Evolutionary conservation across 371 early-diverging fungal genomes (phyloP).

Genomic region (Funneliformis caledonium): DNA sequence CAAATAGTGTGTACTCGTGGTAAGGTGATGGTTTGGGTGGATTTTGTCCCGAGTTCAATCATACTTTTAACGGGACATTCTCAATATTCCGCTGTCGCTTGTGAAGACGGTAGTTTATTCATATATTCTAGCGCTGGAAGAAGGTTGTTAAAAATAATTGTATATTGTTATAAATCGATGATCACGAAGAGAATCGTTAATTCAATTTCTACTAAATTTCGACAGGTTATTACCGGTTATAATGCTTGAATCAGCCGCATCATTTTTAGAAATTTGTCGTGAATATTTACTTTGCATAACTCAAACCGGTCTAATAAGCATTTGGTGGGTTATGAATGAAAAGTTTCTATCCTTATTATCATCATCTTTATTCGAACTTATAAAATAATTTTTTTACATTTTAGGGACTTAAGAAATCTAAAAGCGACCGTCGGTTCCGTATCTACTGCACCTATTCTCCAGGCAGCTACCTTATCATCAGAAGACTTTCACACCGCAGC

Average conservation of each 20-base stretch:
- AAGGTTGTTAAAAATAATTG: slow-evolving; percentile 51
- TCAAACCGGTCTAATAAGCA: slow-evolving; percentile 62
- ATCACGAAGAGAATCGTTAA: not conserved
- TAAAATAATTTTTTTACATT: not conserved
- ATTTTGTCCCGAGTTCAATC: slow-evolving; percentile 63
- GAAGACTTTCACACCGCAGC: slow-evolving; percentile 51
- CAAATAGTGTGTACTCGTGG: slow-evolving; percentile 55
- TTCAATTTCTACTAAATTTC: not conserved
- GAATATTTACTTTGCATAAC: slow-evolving; percentile 71
- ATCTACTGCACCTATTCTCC: slow-evolving; percentile 65
- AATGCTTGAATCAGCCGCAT: slow-evolving; percentile 66
- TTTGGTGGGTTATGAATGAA: slow-evolving; percentile 56
- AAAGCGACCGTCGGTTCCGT: slow-evolving; percentile 55
- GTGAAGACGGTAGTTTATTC: slow-evolving; percentile 73
- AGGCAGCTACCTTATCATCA: slow-evolving; percentile 49
- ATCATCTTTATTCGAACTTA: not conserved
- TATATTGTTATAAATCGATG: slow-evolving; percentile 1
- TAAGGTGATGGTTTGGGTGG: slow-evolving; percentile 61
- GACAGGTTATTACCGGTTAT: slow-evolving; percentile 70
- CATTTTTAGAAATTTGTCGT: slow-evolving; percentile 60
- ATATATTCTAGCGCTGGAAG: slow-evolving; percentile 72
- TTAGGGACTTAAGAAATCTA: slow-evolving; percentile 60
- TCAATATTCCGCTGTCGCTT: slow-evolving; percentile 63
- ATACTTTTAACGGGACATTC: slow-evolving; percentile 65
- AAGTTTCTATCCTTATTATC: too few relatives aligned